Base-by-base conservation (phyloP, 768 basidiomycete genomes). In the Boletus sp. region DNA sequence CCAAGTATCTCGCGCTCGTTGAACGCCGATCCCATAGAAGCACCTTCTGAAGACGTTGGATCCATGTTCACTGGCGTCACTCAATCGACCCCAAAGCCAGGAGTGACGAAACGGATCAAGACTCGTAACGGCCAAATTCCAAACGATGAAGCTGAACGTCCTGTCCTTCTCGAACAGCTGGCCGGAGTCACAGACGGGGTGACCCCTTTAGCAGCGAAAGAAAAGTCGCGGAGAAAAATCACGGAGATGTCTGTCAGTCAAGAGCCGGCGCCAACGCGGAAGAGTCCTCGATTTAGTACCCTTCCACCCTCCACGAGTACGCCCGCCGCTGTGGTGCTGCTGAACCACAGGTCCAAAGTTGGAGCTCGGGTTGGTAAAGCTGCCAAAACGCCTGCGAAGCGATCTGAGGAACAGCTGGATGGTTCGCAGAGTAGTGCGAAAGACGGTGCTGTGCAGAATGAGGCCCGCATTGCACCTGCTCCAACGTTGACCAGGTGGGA, bases 91-190 rank as follows among this genome's bases (percentile, higher is more conserved):
- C 67, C 70, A 51, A 70, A 66, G 19, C 68, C 70, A 6, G 72
- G 75, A 9, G 65, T 76, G 11, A 53, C 71, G 14, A 72, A 70
- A 43, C 72, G 75, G 46, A 79, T 78, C 72, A 80, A 73, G 68
- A 68, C 71, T 44, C 74, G 77, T 17, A 56, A 64, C 45, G 76
- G 76, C 1, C 71, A 65, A 50, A 52, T 68, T 34, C 64, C 56
- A n/a, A 54, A 63, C 50, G 54, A 56, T 39, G 64, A 54, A 29
- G 53, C 51, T n/a, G 66, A 72, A 47, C 50, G 10, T 1, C 68
- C 68, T 25, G 54, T 68, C 45, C 58, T 56, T 33, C 38, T 70
- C 10, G 54, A 66, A 49, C 48, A 67, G 55, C 47, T 60, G 32
- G 30, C 62, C 40, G 61, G 57, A 50, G 50, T 35, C 47, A 53